A percentile compares a stretch with the other conserved stretches of the same genome.
Conservation (phyloP, 169 alveolate genomes). For the Babesia bovis region DNA sequence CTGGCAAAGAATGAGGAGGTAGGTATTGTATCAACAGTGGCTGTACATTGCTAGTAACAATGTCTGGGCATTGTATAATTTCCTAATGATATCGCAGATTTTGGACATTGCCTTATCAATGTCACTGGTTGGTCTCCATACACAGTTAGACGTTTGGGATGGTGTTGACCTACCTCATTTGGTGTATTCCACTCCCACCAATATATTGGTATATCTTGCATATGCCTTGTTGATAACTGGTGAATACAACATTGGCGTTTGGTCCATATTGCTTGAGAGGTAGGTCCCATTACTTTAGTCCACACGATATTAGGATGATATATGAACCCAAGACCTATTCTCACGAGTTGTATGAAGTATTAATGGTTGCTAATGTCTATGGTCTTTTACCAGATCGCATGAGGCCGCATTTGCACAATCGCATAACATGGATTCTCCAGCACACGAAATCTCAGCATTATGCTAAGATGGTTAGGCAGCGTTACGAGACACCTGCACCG, state of each 20-base stretch:
- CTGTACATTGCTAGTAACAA: neutral
- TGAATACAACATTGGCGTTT: constrained; percentile 4
- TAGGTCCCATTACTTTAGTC: neutral
- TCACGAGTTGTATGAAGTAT: constrained; percentile 51
- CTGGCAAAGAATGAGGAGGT: constrained; percentile 40
- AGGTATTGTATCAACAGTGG: neutral
- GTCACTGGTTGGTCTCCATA: constrained; percentile 64
- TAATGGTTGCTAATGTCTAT: constrained; percentile 42
- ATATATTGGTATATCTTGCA: constrained; percentile 61
- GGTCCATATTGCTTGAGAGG: constrained; percentile 62
- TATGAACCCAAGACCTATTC: constrained; percentile 31
- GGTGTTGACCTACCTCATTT: constrained; percentile 26
- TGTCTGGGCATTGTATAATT: neutral
- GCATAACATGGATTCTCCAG: constrained; percentile 26
- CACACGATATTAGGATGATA: constrained; percentile 31
- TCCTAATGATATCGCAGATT: neutral
- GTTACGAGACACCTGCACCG: constrained; percentile 42
- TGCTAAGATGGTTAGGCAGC: constrained; percentile 39
- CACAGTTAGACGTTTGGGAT: constrained; percentile 37
- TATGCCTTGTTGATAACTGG: constrained; percentile 58
- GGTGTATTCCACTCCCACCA: constrained; percentile 50
- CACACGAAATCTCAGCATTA: constrained; percentile 36
- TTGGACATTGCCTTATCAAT: constrained; percentile 60
- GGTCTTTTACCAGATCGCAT: constrained; percentile 13
- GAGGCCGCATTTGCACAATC: neutral